These are phyloP conservation scores for Ophiostoma montium DNA, from an alignment of 2,329 filamentous ascomycete genomes.

Conservation along the genomic window DNA sequence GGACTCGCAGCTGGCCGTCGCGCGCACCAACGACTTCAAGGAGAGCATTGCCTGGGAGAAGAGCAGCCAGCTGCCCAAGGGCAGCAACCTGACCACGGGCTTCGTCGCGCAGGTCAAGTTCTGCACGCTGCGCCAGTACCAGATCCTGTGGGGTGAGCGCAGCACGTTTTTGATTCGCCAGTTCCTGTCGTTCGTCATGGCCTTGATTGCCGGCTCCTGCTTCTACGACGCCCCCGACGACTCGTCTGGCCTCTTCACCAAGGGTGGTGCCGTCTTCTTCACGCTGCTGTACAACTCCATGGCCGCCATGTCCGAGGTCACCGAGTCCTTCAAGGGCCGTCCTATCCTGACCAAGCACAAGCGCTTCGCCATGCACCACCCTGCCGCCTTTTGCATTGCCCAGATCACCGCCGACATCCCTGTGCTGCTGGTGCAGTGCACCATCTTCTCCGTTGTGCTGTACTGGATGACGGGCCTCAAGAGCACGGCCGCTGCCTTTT, in stretches of 20 bases:
- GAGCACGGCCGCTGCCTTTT: constrained; percentile 50
- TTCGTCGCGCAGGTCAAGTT: constrained; percentile 57
- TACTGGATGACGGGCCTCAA: constrained; percentile 68
- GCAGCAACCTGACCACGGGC: constrained; percentile 36
- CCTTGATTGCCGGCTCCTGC: constrained; percentile 61
- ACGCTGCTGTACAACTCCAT: constrained; percentile 39
- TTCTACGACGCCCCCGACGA: constrained; percentile 55
- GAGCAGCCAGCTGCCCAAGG: constrained; percentile 29
- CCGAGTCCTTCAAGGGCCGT: constrained; percentile 44
- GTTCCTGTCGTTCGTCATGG: constrained; percentile 60
- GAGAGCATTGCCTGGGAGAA: constrained; percentile 37
- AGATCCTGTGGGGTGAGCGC: constrained; percentile 63
- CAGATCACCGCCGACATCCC: constrained; percentile 45
- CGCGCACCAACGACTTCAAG: constrained; percentile 38
- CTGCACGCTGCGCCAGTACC: constrained; percentile 59
- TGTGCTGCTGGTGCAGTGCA: constrained; percentile 46
- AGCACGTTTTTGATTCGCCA: constrained; percentile 64
- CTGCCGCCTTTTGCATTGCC: constrained; percentile 42
- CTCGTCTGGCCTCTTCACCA: constrained; percentile 49
- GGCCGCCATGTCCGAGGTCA: constrained; percentile 64
- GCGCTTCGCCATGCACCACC: constrained; percentile 36
- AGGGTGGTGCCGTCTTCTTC: constrained; percentile 35
- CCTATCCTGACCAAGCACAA: constrained; percentile 42
- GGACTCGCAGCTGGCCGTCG: constrained; percentile 29
- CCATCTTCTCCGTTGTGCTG: constrained; percentile 55